These are phyloP conservation scores for Triticum monococcum DNA, from an alignment of 176 grass and related monocot genomes.

Conservation along the genomic window DNA sequence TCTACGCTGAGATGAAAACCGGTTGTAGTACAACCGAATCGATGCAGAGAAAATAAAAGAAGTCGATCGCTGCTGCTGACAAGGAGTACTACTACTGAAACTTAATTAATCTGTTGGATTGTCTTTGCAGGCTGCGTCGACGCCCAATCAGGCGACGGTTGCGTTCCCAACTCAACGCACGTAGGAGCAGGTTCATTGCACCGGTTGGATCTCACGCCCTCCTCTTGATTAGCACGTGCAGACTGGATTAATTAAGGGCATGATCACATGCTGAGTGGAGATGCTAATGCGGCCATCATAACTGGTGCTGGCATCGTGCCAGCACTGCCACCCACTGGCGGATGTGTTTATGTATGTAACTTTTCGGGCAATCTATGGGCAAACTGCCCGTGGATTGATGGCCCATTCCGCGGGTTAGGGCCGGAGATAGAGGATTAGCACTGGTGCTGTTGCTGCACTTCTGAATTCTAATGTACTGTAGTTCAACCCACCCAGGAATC, in stretches of 20 bases:
- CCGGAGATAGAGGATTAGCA: not conserved
- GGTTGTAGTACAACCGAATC: too few relatives aligned
- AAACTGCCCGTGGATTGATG: not conserved
- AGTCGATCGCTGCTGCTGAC: not conserved
- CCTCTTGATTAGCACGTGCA: not conserved
- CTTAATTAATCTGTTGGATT: not conserved
- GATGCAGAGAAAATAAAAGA: not conserved
- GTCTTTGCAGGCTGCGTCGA: not conserved
- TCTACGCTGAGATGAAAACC: too few relatives aligned
- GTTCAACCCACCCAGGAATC: not conserved
- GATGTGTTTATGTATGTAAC: not conserved
- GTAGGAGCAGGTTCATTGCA: not conserved
- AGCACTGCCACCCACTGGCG: conserved; percentile 3
- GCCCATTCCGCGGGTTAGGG: not conserved
- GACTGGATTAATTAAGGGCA: not conserved
- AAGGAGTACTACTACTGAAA: not conserved
- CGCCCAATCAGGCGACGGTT: too few relatives aligned
- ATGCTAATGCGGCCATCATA: not conserved
- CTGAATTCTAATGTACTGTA: too few relatives aligned
- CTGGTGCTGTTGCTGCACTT: too few relatives aligned
- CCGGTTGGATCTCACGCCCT: not conserved
- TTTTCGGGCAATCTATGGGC: not conserved
- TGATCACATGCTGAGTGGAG: not conserved
- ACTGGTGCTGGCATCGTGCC: not conserved
- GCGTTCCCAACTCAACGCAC: not conserved